Evolutionary conservation across 2,329 filamentous ascomycete species (phyloP), one percentile per base, ranked within the genome.

Genomic region (Penicillium sp.): DNA sequence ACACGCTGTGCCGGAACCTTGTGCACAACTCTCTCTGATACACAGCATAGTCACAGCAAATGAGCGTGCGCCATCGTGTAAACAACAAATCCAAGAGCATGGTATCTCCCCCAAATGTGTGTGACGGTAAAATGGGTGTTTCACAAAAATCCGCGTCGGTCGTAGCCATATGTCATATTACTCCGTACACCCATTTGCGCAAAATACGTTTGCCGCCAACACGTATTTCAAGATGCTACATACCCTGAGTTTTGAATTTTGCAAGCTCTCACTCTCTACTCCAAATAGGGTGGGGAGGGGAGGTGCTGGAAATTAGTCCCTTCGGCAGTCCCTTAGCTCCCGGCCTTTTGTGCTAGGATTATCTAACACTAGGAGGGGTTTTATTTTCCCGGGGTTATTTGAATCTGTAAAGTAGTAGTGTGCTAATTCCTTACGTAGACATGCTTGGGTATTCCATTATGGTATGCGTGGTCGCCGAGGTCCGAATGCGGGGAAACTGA

Each of bases 401-500:
- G 7, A 9, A 17, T 30, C 28, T 43, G 4, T 9, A 43, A 28
- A 28, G 25, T 42, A 43, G 1, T 8, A 43, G 8, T 25, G 12
- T 16, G 11, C 6, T 22, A 22, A 16, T 8, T 16, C 5, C 12
- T 2, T 8, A 10, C 12, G 35, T 9, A 19, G 11, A 12, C 36
- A 22, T 38, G 5, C 11, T 22, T 17, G 36, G 36, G 11, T 38
- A 22, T 22, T 19, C 12, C 30, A 16, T 16, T 14, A 33, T 26
- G 38, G 43, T 31, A 31, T 33, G 38, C 38, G 44, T 40, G n/a
- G 38, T 46, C 45, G 49, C 58, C 58, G 56, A 61, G 60, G 60
- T 59, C 60, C 42, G 25, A 57, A 61, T 59, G 58, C 56, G 56
- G 58, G 60, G 58, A 61, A 62, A 28, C 17, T 8, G 17, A 31